Percentiles rank a stretch among this genome's conserved stretches.
phyloP scores from a whole-genome alignment of 257 asterid species.

The Petunia axillaris region DNA sequence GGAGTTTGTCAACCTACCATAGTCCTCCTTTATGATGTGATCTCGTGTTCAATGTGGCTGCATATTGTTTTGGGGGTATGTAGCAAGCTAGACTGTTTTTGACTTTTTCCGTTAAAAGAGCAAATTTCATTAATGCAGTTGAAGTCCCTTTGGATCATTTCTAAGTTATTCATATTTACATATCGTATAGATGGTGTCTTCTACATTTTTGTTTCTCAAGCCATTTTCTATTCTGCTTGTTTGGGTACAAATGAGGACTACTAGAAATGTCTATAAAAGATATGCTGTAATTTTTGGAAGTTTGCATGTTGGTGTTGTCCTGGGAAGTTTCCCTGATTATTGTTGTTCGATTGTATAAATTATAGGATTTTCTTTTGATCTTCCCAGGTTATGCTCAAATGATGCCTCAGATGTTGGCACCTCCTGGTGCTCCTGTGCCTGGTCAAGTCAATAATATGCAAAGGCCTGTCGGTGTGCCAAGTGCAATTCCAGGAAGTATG shows the following conservation, averaged over 20 bases:
- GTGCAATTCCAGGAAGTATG: slow-evolving; percentile 64
- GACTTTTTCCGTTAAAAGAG: background rate
- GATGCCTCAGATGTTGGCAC: slow-evolving; percentile 69
- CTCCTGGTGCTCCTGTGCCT: slow-evolving; percentile 67
- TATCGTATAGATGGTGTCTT: background rate
- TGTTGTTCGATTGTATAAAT: background rate
- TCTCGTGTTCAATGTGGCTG: background rate
- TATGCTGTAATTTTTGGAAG: slow-evolving; percentile 17
- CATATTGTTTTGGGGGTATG: background rate
- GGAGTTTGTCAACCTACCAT: background rate
- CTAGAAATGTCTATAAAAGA: background rate
- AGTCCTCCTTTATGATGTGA: background rate
- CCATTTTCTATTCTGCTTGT: slow-evolving; percentile 7
- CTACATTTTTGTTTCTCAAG: slow-evolving; percentile 4
- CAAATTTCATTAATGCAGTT: background rate
- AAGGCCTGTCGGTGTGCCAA: slow-evolving; percentile 59
- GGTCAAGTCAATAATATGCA: slow-evolving; percentile 76
- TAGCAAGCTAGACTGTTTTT: background rate
- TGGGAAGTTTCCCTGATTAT: background rate
- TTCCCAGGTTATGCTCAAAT: slow-evolving; percentile 60
- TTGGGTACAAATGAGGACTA: background rate
- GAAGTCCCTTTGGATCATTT: background rate
- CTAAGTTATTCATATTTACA: background rate
- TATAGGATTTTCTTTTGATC: background rate
- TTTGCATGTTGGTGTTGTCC: background rate